Percentiles rank a stretch among this genome's conserved stretches.
Conservation (phyloP, 345 rosid species). For the Clarkia xantiana region DNA sequence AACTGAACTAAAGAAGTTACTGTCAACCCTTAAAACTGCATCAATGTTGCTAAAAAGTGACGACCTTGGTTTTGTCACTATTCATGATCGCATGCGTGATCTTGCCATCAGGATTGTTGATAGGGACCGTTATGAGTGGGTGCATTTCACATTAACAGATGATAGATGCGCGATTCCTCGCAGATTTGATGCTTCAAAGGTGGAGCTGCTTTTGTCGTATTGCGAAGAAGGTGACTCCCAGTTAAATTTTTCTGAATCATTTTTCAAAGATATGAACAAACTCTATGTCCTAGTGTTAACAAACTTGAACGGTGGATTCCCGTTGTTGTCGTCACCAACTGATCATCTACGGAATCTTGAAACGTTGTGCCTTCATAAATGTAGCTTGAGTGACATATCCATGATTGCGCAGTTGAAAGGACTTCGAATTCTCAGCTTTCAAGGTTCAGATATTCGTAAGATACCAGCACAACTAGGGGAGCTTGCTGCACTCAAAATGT, state of each 20-base stretch:
- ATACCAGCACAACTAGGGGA: not conserved
- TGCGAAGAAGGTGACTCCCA: too few species aligned
- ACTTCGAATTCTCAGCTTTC: not conserved
- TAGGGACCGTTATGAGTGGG: not conserved
- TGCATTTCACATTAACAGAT: not conserved
- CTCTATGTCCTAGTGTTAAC: not conserved
- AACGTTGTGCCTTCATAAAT: too few species aligned
- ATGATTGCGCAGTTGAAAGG: too few species aligned
- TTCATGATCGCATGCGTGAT: not conserved
- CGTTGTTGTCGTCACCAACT: not conserved
- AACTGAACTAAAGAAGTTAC: accelerated
- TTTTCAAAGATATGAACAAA: not conserved
- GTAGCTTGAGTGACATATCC: too few species aligned
- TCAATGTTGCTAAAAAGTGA: not conserved
- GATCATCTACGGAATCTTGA: accelerated
- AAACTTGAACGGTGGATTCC: accelerated
- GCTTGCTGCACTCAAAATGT: not conserved
- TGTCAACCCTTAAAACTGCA: accelerated
- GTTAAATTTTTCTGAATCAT: accelerated
- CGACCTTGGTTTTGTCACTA: not conserved
- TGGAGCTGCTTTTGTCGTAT: not conserved
- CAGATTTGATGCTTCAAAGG: accelerated
- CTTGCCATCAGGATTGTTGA: too few species aligned
- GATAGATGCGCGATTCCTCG: accelerated
- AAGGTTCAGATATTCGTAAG: not conserved